phyloP scores from a whole-genome alignment of 352 stramenopile species.

The Phytopythium helicoides region DNA sequence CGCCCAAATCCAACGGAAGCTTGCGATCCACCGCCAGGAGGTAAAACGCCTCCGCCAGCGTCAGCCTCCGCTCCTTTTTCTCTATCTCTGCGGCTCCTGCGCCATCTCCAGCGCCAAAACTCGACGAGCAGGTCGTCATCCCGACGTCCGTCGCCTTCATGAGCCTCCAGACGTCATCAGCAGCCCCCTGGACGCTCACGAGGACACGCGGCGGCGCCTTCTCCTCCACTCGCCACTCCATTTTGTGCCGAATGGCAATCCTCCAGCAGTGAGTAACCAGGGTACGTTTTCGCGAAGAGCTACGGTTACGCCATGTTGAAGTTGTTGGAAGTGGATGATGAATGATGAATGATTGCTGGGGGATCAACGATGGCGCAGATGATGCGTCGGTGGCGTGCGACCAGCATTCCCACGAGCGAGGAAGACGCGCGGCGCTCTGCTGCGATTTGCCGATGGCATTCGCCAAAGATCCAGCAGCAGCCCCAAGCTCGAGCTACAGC shows the following conservation, averaged over 20 bases:
- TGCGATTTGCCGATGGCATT: not conserved
- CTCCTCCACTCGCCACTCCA: too few species aligned
- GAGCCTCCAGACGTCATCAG: not conserved
- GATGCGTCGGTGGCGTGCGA: not conserved
- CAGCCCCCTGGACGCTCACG: not conserved
- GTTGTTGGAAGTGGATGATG: not conserved
- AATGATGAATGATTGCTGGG: not conserved
- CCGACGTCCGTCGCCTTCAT: not conserved
- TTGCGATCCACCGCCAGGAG: slow-evolving; percentile 23
- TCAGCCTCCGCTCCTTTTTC: slow-evolving; percentile 25
- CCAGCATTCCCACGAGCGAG: not conserved
- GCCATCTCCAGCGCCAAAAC: not conserved
- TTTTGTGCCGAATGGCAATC: too few species aligned
- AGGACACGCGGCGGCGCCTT: too few species aligned
- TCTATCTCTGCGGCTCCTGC: not conserved
- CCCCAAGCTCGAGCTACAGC: not conserved
- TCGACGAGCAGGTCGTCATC: too few species aligned
- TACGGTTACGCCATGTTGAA: slow-evolving; percentile 1
- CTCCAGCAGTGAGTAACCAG: too few species aligned
- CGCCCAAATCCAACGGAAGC: slow-evolving; percentile 12
- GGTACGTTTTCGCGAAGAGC: too few species aligned
- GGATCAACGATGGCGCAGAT: not conserved
- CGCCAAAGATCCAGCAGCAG: not conserved
- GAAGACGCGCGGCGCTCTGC: not conserved
- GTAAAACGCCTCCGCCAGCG: slow-evolving; percentile 50